phyloP scores from a whole-genome alignment of 257 asterid species.

The Nemophila menziesii region DNA sequence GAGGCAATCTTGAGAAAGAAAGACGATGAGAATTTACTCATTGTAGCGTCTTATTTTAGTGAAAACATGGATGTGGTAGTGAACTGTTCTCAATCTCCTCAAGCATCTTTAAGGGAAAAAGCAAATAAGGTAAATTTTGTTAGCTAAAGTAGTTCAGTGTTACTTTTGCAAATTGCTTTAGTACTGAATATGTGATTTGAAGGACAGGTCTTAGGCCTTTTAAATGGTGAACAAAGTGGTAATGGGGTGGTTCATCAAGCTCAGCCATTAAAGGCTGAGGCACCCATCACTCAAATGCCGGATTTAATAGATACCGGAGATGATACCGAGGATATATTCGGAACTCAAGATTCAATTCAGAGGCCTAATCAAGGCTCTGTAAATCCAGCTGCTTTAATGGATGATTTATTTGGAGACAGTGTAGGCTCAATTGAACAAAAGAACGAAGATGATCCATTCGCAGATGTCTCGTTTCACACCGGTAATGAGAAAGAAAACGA shows the following conservation, averaged over 20 bases:
- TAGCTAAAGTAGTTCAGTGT: neutral
- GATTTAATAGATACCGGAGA: constrained; percentile 86
- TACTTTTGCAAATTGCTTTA: constrained; percentile 1
- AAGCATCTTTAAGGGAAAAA: constrained; percentile 92
- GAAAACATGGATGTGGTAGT: constrained; percentile 59
- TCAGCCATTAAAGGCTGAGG: constrained; percentile 29
- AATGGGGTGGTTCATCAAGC: constrained; percentile 28
- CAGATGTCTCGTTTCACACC: constrained; percentile 75
- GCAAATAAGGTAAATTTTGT: constrained; percentile 62
- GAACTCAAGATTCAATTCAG: constrained; percentile 27
- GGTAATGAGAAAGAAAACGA: constrained; percentile 34
- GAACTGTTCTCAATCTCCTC: constrained; percentile 91
- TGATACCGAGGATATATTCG: constrained; percentile 38
- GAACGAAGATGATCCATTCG: constrained; percentile 82
- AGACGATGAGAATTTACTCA: constrained; percentile 47
- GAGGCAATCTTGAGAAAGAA: constrained; percentile 87
- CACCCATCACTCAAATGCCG: constrained; percentile 42
- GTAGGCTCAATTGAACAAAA: constrained; percentile 28
- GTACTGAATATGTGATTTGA: constrained; percentile 6
- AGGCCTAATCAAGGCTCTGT: constrained; percentile 27
- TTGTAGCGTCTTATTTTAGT: constrained; percentile 48
- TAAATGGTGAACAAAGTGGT: constrained; percentile 43
- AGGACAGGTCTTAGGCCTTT: constrained; percentile 63
- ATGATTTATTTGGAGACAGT: constrained; percentile 62
- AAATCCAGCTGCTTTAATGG: constrained; percentile 34